These are phyloP conservation scores for Clitopilus passeckerianus DNA, from an alignment of 768 basidiomycete species.

Conservation along the genomic window DNA sequence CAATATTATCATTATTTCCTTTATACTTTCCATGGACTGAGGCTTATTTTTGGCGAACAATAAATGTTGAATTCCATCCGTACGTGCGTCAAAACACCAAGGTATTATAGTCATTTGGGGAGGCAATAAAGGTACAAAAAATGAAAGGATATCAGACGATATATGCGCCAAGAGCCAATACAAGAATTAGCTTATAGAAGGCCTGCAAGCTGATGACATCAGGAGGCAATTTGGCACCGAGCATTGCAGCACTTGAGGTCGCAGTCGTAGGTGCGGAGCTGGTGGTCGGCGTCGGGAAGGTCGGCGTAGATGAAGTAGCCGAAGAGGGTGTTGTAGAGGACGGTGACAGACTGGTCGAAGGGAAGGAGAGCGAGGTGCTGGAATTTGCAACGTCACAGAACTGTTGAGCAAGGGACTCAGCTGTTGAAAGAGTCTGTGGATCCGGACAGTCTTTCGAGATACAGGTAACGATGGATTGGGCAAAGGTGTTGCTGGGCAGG, in stretches of 20 bases:
- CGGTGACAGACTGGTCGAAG: slow-evolving; percentile 7
- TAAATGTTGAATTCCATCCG: too few species aligned
- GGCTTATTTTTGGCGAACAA: too few species aligned
- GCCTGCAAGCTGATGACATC: not conserved
- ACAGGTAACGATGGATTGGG: slow-evolving; percentile 30
- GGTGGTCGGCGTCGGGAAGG: slow-evolving; percentile 5
- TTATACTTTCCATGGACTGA: not conserved
- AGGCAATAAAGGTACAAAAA: not conserved
- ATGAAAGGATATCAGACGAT: not conserved
- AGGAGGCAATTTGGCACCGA: not conserved
- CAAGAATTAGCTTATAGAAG: not conserved
- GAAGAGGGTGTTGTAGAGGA: slow-evolving; percentile 6
- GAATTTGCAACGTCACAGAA: slow-evolving; percentile 33
- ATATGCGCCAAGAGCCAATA: not conserved
- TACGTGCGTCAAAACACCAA: not conserved
- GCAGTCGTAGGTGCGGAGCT: slow-evolving; percentile 3
- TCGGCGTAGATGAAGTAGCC: slow-evolving; percentile 1
- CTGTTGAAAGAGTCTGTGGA: slow-evolving; percentile 23
- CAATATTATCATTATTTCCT: slow-evolving; percentile 5
- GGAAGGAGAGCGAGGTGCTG: slow-evolving; percentile 17
- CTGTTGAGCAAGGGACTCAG: slow-evolving; percentile 39
- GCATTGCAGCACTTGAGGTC: slow-evolving; percentile 2
- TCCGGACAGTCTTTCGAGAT: slow-evolving; percentile 27
- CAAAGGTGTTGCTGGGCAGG: slow-evolving; percentile 24
- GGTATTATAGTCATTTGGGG: not conserved